These are phyloP conservation scores for Fimicolochytrium jonesii DNA, from an alignment of 192 early-diverging fungal species.

Conservation along the genomic window DNA sequence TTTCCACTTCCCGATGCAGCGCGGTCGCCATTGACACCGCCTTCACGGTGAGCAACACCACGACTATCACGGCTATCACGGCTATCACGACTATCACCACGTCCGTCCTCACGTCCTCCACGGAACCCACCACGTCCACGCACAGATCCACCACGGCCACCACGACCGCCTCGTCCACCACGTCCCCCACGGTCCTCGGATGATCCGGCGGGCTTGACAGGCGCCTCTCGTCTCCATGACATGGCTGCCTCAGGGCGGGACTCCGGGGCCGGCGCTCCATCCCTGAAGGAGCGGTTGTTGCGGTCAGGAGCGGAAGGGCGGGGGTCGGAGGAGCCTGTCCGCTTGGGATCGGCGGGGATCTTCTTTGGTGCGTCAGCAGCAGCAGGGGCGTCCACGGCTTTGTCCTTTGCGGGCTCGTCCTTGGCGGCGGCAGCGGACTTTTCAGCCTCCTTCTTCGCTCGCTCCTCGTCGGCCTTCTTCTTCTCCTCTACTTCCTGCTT, in stretches of 20 bases:
- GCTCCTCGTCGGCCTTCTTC: background rate
- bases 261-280: background rate
- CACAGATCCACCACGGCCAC: constrained; percentile 14
- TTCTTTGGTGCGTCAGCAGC: background rate
- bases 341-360: background rate
- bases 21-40: background rate
- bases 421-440: background rate
- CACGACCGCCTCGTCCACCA: constrained; percentile 13
- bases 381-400: background rate
- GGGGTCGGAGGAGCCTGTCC: too few relatives aligned
- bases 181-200: background rate
- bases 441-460: background rate
- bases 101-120: constrained; percentile 2
- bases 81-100: background rate
- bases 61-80: background rate
- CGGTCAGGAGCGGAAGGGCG: too few relatives aligned
- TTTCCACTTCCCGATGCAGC: background rate
- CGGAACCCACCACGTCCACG: constrained; percentile 10
- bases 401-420: background rate
- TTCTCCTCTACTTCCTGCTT: background rate
- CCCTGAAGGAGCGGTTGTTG: too few relatives aligned
- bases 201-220: constrained; percentile 15
- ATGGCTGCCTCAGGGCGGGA: constrained; percentile 8
- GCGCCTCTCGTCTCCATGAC: constrained; percentile 24
- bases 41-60: background rate